Percentiles rank a stretch among this genome's conserved stretches.
phyloP scores from a whole-genome alignment of 306 rosid species.

The Trichosanthes cucumerina region DNA sequence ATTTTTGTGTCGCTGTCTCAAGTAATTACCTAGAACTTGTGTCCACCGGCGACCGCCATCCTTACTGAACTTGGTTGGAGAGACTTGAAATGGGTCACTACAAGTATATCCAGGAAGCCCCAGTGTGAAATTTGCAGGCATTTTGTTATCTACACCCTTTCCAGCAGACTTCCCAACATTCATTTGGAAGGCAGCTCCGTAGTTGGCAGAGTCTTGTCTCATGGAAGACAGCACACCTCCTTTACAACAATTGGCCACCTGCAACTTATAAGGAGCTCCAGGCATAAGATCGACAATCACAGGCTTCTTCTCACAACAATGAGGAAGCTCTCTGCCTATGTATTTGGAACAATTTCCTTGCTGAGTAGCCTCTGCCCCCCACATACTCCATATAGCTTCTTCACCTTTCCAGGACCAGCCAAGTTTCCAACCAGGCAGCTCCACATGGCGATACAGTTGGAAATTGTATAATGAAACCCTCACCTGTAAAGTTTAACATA shows the following conservation, averaged over 20 bases:
- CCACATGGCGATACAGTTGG: slow-evolving; percentile 57
- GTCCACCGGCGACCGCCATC: slow-evolving; percentile 43
- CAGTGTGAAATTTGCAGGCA: slow-evolving; percentile 46
- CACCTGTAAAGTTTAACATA: slow-evolving; percentile 27
- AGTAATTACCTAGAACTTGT: slow-evolving; percentile 50
- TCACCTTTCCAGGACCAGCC: slow-evolving; percentile 56
- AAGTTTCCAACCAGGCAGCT: slow-evolving; percentile 62
- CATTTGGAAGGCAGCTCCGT: slow-evolving; percentile 41
- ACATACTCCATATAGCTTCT: slow-evolving; percentile 65
- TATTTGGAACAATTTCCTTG: slow-evolving; percentile 64
- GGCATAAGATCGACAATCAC: slow-evolving; percentile 51
- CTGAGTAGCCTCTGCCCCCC: slow-evolving; percentile 64
- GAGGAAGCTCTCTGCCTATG: slow-evolving; percentile 36
- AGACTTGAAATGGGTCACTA: slow-evolving; percentile 34
- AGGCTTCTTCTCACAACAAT: slow-evolving; percentile 54
- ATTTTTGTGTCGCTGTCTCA: neutral
- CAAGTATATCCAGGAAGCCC: slow-evolving; percentile 65
- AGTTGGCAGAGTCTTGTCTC: slow-evolving; percentile 37
- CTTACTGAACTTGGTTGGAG: slow-evolving; percentile 28
- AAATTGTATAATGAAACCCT: slow-evolving; percentile 43
- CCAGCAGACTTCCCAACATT: slow-evolving; percentile 19
- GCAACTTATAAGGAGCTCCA: slow-evolving; percentile 44
- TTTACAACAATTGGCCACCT: slow-evolving; percentile 50
- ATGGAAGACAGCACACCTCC: slow-evolving; percentile 54
- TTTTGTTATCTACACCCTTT: neutral